Conservation (phyloP, 1,284 basidiomycete species). For the Heterobasidion occidentale region DNA sequence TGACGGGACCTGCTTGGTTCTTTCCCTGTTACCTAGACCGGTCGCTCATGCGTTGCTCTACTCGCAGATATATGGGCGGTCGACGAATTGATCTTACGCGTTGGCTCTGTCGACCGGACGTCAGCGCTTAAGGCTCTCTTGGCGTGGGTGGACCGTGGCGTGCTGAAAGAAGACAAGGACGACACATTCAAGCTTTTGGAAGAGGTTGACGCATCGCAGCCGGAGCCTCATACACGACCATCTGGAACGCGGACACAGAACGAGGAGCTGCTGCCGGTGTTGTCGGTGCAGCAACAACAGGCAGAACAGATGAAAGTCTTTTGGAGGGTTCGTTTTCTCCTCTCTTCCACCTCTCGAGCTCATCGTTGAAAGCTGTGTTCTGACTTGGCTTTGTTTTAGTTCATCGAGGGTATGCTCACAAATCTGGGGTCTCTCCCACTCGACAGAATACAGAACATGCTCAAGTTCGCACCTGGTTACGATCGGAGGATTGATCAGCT, state of each 20-base stretch:
- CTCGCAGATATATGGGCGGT: conserved; percentile 59
- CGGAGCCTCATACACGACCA: conserved; percentile 17
- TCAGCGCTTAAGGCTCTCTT: conserved; percentile 66
- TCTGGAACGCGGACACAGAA: conserved; percentile 21
- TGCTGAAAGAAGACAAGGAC: conserved; percentile 61
- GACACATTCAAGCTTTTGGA: conserved; percentile 61
- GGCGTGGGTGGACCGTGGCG: conserved; percentile 80
- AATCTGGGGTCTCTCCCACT: conserved; percentile 69
- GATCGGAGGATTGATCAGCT: conserved; percentile 74
- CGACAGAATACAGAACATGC: conserved; percentile 76
- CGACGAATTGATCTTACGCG: conserved; percentile 52
- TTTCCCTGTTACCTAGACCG: not conserved
- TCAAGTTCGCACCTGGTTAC: conserved; percentile 75
- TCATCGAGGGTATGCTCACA: conserved; percentile 79
- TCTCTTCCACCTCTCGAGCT: conserved; percentile 2
- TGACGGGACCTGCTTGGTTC: not conserved
- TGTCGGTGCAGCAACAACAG: conserved; percentile 65
- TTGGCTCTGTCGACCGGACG: conserved; percentile 59
- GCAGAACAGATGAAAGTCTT: conserved; percentile 79
- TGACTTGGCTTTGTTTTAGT: conserved; percentile 29
- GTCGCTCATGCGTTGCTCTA: not conserved
- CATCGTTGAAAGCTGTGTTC: conserved; percentile 4
- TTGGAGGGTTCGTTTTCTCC: conserved; percentile 59
- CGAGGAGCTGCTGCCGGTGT: conserved; percentile 43
- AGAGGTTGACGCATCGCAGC: conserved; percentile 31